Conservation (phyloP, 352 stramenopile genomes). For the Phytophthora agathidicida region DNA sequence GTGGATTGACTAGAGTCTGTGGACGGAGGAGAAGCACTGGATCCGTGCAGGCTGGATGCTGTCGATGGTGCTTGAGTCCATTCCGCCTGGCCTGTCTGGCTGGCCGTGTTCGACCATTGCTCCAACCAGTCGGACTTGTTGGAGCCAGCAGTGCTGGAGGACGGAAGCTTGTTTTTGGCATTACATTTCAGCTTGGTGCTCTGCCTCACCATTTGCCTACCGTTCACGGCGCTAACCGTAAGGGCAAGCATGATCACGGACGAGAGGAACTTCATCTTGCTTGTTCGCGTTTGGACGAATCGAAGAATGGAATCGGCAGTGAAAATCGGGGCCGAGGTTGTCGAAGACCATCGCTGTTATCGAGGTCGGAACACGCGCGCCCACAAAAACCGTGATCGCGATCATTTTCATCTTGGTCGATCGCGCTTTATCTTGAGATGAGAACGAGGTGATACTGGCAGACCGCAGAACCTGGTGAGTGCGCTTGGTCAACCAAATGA, state of each 20-base stretch:
- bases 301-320: too few species aligned
- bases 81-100: constrained; percentile 10
- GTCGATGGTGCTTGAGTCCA: constrained; percentile 9
- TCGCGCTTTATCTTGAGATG: constrained; percentile 18
- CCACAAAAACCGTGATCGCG: constrained; percentile 13
- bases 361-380: constrained; percentile 5
- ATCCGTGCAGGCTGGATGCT: constrained; percentile 1
- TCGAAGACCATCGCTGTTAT: background rate
- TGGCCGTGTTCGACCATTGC: constrained; percentile 9
- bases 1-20: constrained; percentile 11
- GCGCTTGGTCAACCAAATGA: constrained; percentile 11
- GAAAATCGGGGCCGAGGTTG: too few species aligned
- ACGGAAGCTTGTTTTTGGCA: constrained; percentile 15
- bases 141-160: constrained; percentile 4
- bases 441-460: too few species aligned
- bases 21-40: background rate
- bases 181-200: constrained; percentile 25
- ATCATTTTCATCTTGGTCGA: constrained; percentile 31
- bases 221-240: constrained; percentile 10
- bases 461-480: too few species aligned
- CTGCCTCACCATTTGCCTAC: constrained; percentile 9
- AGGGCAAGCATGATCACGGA: constrained; percentile 20
- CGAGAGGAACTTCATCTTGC: constrained; percentile 26
- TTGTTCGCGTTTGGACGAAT: constrained; percentile 8
- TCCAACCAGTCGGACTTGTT: too few species aligned